phyloP scores from a whole-genome alignment of 2,329 filamentous ascomycete species.

The Paraphaeosphaeria sporulosa region DNA sequence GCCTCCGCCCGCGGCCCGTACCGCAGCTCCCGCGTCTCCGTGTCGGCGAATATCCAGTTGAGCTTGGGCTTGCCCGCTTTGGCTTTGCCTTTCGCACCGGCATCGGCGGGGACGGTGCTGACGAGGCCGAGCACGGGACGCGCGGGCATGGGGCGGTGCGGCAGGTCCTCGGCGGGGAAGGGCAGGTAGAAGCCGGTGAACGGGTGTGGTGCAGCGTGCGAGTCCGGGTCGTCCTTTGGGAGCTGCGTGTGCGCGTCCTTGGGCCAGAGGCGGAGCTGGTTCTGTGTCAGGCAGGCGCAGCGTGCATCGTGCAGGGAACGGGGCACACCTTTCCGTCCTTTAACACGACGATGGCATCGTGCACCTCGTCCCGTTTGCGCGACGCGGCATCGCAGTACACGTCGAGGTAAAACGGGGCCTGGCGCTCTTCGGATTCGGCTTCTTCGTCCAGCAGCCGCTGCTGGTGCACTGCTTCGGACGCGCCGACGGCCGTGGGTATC shows the following conservation, averaged over 20 bases:
- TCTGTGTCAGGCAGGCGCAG: not conserved
- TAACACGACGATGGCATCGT: slow-evolving; percentile 55
- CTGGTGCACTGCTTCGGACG: slow-evolving; percentile 59
- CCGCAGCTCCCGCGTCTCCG: slow-evolving; percentile 65
- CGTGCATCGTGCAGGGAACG: not conserved
- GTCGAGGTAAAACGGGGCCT: slow-evolving; percentile 60
- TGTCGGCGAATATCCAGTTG: slow-evolving; percentile 73
- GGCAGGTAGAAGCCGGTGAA: slow-evolving; percentile 60
- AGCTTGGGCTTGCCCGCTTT: slow-evolving; percentile 59
- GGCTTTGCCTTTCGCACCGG: slow-evolving; percentile 17
- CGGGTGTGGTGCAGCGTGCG: slow-evolving; percentile 49
- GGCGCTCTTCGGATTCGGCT: slow-evolving; percentile 56
- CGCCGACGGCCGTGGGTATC: slow-evolving; percentile 57
- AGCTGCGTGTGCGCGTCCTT: slow-evolving; percentile 43
- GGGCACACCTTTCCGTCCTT: slow-evolving; percentile 54
- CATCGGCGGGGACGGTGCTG: slow-evolving; percentile 51
- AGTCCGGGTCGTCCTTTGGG: slow-evolving; percentile 31
- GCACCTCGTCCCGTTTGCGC: slow-evolving; percentile 48
- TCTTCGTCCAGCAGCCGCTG: slow-evolving; percentile 58
- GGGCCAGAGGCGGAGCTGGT: slow-evolving; percentile 46
- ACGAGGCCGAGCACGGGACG: slow-evolving; percentile 57
- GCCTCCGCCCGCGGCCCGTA: slow-evolving; percentile 76
- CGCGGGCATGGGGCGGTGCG: slow-evolving; percentile 41
- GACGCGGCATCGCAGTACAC: slow-evolving; percentile 52
- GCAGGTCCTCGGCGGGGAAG: slow-evolving; percentile 55